Conservation (phyloP, 768 basidiomycete species). For the Tephrocybe rancida region DNA sequence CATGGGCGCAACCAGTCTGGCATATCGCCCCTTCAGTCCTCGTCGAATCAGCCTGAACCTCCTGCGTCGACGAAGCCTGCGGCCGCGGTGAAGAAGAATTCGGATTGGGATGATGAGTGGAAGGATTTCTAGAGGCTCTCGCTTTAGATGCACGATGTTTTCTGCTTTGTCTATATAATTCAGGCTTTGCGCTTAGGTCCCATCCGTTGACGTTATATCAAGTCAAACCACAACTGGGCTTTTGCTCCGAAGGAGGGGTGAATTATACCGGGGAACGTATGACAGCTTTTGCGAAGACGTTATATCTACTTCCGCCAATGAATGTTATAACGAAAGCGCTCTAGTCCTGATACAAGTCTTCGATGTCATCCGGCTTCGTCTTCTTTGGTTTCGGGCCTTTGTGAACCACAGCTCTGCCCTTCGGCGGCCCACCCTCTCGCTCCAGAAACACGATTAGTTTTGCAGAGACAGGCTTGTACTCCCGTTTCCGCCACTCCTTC, state of each 20-base stretch:
- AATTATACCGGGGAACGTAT: too few relatives aligned
- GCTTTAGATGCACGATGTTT: slow-evolving; percentile 2
- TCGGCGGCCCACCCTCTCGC: neutral
- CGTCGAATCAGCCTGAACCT: slow-evolving; percentile 8
- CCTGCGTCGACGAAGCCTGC: slow-evolving; percentile 4
- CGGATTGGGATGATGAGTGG: slow-evolving; percentile 79
- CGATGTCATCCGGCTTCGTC: neutral
- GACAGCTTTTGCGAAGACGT: too few relatives aligned
- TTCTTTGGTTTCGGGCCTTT: slow-evolving; percentile 15
- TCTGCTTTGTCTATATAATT: too few relatives aligned
- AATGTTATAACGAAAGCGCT: too few relatives aligned
- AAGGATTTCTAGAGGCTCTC: slow-evolving; percentile 64
- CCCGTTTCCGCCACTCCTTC: slow-evolving; percentile 53
- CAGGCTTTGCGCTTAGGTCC: too few relatives aligned
- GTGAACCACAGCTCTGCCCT: neutral
- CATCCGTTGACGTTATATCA: too few relatives aligned
- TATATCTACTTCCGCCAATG: too few relatives aligned
- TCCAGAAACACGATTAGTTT: slow-evolving; percentile 8
- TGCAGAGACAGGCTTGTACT: slow-evolving; percentile 5
- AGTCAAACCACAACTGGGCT: too few relatives aligned
- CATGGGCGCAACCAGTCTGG: slow-evolving; percentile 29
- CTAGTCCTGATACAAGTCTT: slow-evolving; percentile 12
- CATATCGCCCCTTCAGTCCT: slow-evolving; percentile 18
- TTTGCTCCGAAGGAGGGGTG: too few relatives aligned
- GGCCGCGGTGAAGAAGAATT: slow-evolving; percentile 40